phyloP scores from a whole-genome alignment of 2,329 filamentous ascomycete species.

The Drechmeria coniospora region DNA sequence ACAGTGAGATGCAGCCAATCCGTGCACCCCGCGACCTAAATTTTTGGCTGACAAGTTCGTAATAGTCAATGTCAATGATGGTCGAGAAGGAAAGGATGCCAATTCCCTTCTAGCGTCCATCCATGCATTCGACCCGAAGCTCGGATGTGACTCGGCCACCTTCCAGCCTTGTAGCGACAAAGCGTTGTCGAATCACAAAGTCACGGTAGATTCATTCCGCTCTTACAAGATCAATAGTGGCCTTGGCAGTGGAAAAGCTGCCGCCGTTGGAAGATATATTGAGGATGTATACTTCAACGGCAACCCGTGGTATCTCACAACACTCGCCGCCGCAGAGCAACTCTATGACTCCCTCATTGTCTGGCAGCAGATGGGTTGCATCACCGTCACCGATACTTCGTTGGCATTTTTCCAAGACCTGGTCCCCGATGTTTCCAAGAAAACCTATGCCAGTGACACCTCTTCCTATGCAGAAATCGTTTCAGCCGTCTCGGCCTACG shows the following conservation, averaged over 20 bases:
- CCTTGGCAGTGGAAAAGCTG: slow-evolving; percentile 40
- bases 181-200: slow-evolving; percentile 63
- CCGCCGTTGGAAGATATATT: slow-evolving; percentile 50
- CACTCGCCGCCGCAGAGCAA: slow-evolving; percentile 63
- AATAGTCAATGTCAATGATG: slow-evolving; percentile 38
- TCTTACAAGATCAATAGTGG: slow-evolving; percentile 56
- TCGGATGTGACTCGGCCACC: slow-evolving; percentile 50
- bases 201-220: slow-evolving; percentile 61
- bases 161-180: slow-evolving; percentile 64
- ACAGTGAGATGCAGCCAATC: slow-evolving; percentile 30
- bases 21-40: not conserved
- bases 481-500: slow-evolving; percentile 40
- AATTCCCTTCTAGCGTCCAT: slow-evolving; percentile 55
- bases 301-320: slow-evolving; percentile 71
- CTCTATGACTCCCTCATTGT: slow-evolving; percentile 62
- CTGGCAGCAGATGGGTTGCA: slow-evolving; percentile 47
- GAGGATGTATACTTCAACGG: slow-evolving; percentile 64
- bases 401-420: slow-evolving; percentile 58
- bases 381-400: slow-evolving; percentile 49
- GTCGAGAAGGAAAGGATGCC: slow-evolving; percentile 53
- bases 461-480: slow-evolving; percentile 38
- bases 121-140: slow-evolving; percentile 52
- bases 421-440: slow-evolving; percentile 37
- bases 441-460: slow-evolving; percentile 41
- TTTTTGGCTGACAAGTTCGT: not conserved